Evolutionary conservation across 2,329 filamentous ascomycete species (phyloP).

Genomic region (Sarocladiaceae sp.): DNA sequence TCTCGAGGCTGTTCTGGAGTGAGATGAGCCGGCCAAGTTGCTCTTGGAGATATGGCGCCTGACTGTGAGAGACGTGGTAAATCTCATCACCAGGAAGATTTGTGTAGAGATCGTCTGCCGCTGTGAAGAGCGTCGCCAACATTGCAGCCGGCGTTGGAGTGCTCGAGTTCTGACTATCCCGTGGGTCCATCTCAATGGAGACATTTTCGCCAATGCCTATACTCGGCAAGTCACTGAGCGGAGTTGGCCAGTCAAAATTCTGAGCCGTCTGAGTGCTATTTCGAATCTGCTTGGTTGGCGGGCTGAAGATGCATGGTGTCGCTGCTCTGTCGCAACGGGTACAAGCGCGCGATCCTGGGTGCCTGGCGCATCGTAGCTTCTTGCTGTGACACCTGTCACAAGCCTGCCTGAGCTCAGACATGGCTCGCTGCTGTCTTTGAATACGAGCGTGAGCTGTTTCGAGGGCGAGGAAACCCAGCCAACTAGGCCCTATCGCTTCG

Average conservation of each 20-base stretch:
- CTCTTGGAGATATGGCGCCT: not conserved
- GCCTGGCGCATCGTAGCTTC: conserved; percentile 41
- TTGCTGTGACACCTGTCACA: conserved; percentile 44
- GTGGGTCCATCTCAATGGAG: not conserved
- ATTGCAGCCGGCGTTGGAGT: not conserved
- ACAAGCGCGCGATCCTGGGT: conserved; percentile 29
- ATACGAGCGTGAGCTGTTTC: no score
- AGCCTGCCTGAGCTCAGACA: conserved; percentile 26
- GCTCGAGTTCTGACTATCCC: not conserved
- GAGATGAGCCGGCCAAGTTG: not conserved
- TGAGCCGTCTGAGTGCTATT: not conserved
- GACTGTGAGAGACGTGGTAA: not conserved
- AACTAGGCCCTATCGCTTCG: no score
- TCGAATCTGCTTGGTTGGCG: conserved; percentile 23
- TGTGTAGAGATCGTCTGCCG: not conserved
- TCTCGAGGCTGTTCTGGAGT: not conserved
- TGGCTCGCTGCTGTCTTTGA: no score
- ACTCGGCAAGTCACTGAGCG: not conserved
- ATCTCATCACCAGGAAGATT: not conserved
- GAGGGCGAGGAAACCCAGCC: no score
- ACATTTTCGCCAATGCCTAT: not conserved
- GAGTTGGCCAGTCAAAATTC: not conserved
- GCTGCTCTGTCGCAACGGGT: conserved; percentile 37
- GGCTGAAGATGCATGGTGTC: conserved; percentile 38
- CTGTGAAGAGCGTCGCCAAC: not conserved